Evolutionary conservation across 495 filamentous ascomycete species (phyloP).

Genomic region (Talaromyces adpressus): DNA sequence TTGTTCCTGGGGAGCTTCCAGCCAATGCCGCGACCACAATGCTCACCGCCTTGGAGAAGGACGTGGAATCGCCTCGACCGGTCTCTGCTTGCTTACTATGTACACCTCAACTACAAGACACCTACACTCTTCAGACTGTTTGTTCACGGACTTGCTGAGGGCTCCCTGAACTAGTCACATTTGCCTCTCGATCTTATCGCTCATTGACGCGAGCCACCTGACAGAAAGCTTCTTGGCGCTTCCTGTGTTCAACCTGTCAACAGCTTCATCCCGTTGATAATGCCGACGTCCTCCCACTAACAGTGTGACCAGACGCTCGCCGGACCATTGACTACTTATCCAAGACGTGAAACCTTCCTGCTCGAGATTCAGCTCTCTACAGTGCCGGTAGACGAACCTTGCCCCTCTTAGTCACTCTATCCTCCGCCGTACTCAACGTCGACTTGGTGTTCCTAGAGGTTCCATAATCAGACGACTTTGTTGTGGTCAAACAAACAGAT

Average conservation of each 20-base stretch:
- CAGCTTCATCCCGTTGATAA: background rate
- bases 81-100: background rate
- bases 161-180: background rate
- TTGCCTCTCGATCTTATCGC: background rate
- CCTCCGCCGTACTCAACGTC: background rate
- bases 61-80: conserved; percentile 8
- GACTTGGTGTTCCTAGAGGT: no score
- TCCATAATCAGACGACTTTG: background rate
- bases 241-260: background rate
- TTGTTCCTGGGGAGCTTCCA: background rate
- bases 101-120: background rate
- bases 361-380: background rate
- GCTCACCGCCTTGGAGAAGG: conserved; percentile 7
- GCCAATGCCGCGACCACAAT: background rate
- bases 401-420: background rate
- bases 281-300: background rate
- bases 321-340: background rate
- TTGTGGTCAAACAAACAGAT: background rate
- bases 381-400: background rate
- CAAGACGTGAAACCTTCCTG: background rate
- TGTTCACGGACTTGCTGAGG: background rate
- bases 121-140: background rate
- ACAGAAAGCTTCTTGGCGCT: background rate
- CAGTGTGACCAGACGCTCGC: background rate
- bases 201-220: background rate